phyloP scores from a whole-genome alignment of 192 early-diverging fungal species.

The Coemansia sp. region DNA sequence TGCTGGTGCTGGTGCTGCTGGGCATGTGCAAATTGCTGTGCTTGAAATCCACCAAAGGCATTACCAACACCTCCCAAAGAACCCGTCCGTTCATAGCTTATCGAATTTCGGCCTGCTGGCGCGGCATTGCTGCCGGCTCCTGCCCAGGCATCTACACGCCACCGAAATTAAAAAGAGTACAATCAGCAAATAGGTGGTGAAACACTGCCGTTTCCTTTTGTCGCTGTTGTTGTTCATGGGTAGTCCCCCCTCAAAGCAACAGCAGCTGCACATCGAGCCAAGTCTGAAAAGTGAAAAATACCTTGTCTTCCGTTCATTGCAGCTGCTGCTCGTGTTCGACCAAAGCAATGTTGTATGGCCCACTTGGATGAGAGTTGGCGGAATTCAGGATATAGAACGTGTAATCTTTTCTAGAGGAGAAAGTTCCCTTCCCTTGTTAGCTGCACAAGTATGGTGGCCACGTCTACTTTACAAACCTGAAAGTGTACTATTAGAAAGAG shows the following conservation, averaged over 20 bases:
- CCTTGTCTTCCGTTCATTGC: conserved; percentile 53
- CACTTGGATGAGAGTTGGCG: neutral
- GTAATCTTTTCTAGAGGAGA: neutral
- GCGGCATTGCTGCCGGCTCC: conserved; percentile 19
- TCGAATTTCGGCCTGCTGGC: conserved; percentile 33
- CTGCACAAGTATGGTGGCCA: neutral
- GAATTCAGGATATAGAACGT: neutral
- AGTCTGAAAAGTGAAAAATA: conserved; percentile 7
- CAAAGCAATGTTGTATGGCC: neutral
- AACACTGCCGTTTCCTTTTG: neutral
- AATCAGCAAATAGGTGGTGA: neutral
- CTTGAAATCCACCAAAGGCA: conserved; percentile 34
- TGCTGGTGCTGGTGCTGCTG: conserved; percentile 34
- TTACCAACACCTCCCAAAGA: conserved; percentile 16
- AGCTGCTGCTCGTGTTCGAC: neutral
- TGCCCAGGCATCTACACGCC: conserved; percentile 46
- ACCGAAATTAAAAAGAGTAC: neutral
- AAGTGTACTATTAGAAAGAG: neutral
- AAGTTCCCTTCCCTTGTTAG: neutral
- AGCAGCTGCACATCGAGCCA: neutral
- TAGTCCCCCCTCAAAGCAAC: neutral
- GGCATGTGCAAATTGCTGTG: conserved; percentile 33
- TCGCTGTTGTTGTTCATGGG: neutral
- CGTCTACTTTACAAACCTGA: neutral
- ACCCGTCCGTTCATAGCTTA: conserved; percentile 39